Evolutionary conservation across 768 basidiomycete genomes (phyloP).

Genomic region (Naganishia vaughanmartiniae): DNA sequence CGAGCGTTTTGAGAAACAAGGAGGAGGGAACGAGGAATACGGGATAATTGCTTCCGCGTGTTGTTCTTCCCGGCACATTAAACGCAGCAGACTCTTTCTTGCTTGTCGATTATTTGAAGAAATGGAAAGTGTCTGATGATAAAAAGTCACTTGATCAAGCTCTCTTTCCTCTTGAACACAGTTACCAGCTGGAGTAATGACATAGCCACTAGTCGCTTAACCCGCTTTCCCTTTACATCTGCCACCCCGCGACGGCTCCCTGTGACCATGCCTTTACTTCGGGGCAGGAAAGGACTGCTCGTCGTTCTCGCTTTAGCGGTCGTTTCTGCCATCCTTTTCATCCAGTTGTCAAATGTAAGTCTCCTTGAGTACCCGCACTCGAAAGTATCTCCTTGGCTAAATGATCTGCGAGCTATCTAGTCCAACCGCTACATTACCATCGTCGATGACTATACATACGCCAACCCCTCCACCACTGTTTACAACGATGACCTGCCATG

Average conservation of each 20-base stretch:
- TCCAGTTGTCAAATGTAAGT: slow-evolving; percentile 3
- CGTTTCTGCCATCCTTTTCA: not conserved
- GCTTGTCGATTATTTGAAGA: no score
- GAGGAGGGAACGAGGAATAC: no score
- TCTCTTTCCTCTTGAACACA: no score
- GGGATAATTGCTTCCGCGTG: no score
- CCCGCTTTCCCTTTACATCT: not conserved
- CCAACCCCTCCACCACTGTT: not conserved
- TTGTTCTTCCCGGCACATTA: no score
- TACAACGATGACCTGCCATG: not conserved
- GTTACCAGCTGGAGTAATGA: not conserved
- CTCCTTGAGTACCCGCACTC: no score
- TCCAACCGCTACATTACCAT: not conserved
- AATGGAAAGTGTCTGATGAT: no score
- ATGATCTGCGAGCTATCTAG: not conserved
- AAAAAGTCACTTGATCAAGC: no score
- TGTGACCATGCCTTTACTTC: not conserved
- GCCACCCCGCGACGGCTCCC: not conserved
- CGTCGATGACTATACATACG: slow-evolving; percentile 17
- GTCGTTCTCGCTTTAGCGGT: slow-evolving; percentile 3
- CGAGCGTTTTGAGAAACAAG: no score
- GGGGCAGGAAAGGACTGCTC: slow-evolving; percentile 5
- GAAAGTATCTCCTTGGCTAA: not conserved
- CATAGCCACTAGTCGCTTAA: not conserved
- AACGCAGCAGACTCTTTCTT: no score